phyloP scores from a whole-genome alignment of 495 filamentous ascomycete genomes.

The Neurospora sp. region DNA sequence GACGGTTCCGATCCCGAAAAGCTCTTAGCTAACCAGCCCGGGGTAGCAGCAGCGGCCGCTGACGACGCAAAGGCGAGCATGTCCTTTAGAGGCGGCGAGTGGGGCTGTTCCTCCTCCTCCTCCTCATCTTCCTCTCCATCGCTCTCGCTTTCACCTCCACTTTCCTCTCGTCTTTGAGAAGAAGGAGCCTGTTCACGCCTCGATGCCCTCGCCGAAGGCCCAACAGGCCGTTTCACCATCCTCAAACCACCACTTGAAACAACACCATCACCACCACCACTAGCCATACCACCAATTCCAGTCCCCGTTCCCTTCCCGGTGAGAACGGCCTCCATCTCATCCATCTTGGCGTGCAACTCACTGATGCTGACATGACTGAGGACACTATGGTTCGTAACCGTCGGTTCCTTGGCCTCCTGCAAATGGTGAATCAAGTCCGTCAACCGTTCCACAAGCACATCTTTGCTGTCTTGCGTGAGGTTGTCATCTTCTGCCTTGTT shows the following conservation, averaged over 20 bases:
- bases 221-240: not conserved
- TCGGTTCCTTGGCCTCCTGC: not conserved
- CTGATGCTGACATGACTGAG: slow-evolving; percentile 12
- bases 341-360: slow-evolving; percentile 30
- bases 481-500: slow-evolving; percentile 7
- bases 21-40: not conserved
- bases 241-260: not conserved
- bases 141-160: not conserved
- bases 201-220: not conserved
- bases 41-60: not conserved
- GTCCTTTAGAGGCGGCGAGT: not conserved
- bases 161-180: not conserved
- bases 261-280: not conserved
- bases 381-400: not conserved
- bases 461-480: slow-evolving; percentile 32
- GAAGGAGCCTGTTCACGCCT: not conserved
- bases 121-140: not conserved
- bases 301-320: not conserved
- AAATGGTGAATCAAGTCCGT: slow-evolving; percentile 34
- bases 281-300: not conserved
- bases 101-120: not conserved
- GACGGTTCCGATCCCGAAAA: not conserved
- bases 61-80: not conserved
- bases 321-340: slow-evolving; percentile 35
- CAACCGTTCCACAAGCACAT: slow-evolving; percentile 39